phyloP scores from a whole-genome alignment of 2,329 filamentous ascomycete species.

The Botrytis aclada region DNA sequence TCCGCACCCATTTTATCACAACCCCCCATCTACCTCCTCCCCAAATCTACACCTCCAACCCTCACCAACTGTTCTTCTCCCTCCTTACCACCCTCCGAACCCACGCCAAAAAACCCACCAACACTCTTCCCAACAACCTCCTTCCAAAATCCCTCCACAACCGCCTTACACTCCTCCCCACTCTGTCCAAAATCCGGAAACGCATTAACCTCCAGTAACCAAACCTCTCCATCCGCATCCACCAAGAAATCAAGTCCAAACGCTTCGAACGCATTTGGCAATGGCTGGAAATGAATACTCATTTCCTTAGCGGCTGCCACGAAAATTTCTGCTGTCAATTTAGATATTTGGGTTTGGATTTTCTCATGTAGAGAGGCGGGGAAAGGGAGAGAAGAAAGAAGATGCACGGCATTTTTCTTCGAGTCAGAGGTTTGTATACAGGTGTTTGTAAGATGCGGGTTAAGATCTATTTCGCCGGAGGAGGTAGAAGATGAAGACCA shows the following conservation, averaged over 20 bases:
- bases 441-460: conserved; percentile 88
- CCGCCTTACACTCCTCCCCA: conserved; percentile 65
- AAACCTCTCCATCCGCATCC: conserved; percentile 56
- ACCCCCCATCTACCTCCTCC: background rate
- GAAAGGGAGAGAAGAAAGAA: conserved; percentile 66
- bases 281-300: conserved; percentile 86
- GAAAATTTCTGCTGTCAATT: conserved; percentile 72
- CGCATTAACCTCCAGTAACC: conserved; percentile 88
- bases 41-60: conserved; percentile 45
- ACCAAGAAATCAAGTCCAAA: conserved; percentile 91
- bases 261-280: conserved; percentile 86
- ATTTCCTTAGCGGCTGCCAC: conserved; percentile 81
- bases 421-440: conserved; percentile 68
- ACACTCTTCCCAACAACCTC: conserved; percentile 68
- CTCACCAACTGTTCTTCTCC: conserved; percentile 43
- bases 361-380: conserved; percentile 43
- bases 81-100: conserved; percentile 27
- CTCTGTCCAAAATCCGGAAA: conserved; percentile 97
- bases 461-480: conserved; percentile 48
- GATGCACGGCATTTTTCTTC: conserved; percentile 63
- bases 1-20: background rate
- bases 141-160: conserved; percentile 76
- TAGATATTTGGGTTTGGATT: conserved; percentile 73
- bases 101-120: conserved; percentile 61
- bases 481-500: conserved; percentile 40